phyloP scores from a whole-genome alignment of 805 yeast genomes.

The Hanseniaspora hatyaiensis region DNA sequence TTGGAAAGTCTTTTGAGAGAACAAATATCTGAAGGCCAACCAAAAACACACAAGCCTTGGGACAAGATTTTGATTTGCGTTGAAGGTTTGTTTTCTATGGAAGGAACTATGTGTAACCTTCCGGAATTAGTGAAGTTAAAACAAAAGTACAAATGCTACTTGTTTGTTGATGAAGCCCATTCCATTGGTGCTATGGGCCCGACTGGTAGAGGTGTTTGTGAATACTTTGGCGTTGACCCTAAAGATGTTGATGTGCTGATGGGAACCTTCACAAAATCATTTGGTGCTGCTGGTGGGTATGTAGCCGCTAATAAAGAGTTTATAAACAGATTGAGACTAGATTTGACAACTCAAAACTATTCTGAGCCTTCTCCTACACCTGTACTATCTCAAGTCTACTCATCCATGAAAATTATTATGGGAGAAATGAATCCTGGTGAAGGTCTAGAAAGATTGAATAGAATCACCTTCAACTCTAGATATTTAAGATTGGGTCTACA shows the following conservation, averaged over 20 bases:
- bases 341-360: conserved; percentile 59
- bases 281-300: conserved; percentile 98
- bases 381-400: conserved; percentile 73
- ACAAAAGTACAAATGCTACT: conserved; percentile 74
- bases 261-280: conserved; percentile 97
- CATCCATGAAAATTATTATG: conserved; percentile 65
- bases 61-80: conserved; percentile 71
- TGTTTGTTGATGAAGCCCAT: conserved; percentile 95
- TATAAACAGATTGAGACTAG: conserved; percentile 63
- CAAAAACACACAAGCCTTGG: conserved; percentile 95
- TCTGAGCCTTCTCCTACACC: conserved; percentile 88
- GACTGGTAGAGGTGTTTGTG: conserved; percentile 87
- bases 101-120: conserved; percentile 77
- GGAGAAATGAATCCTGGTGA: conserved; percentile 86
- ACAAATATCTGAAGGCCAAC: conserved; percentile 86
- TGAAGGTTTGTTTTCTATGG: conserved; percentile 89
- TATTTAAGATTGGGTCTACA: conserved; percentile 83
- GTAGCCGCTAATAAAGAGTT: conserved; percentile 62
- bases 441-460: conserved; percentile 77
- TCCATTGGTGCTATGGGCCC: conserved; percentile 99
- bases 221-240: conserved; percentile 75
- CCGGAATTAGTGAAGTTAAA: conserved; percentile 64
- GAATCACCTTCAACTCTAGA: conserved; percentile 92
- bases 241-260: conserved; percentile 69
- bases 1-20: conserved; percentile 70